A percentile compares a stretch with the other conserved stretches of the same genome.
These are phyloP conservation scores for Cladosporium sp. DNA, from an alignment of 2,329 filamentous ascomycete species.

Conservation along the genomic window DNA sequence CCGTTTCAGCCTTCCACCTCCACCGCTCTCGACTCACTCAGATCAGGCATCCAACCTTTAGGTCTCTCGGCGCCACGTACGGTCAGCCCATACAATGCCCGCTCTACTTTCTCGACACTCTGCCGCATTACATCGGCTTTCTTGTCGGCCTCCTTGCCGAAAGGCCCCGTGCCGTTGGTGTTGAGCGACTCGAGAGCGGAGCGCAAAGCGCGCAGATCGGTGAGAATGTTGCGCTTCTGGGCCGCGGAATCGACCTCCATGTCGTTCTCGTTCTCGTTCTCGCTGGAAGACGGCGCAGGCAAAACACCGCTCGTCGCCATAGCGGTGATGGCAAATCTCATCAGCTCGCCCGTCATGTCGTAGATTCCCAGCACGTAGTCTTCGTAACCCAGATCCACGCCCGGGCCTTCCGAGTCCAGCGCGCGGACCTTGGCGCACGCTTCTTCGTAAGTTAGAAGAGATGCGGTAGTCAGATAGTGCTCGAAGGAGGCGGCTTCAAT, in stretches of 20 bases:
- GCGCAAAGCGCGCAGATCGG: constrained; percentile 73
- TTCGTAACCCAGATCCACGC: constrained; percentile 63
- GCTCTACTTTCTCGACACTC: constrained; percentile 92
- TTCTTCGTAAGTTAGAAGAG: constrained; percentile 62
- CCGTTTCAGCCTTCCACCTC: constrained; percentile 32
- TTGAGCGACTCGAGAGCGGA: constrained; percentile 69
- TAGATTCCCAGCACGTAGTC: constrained; percentile 91
- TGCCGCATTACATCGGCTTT: constrained; percentile 83
- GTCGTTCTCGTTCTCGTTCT: constrained; percentile 19
- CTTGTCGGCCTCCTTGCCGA: constrained; percentile 60
- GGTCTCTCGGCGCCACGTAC: constrained; percentile 84
- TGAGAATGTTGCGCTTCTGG: constrained; percentile 57
- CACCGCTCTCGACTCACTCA: constrained; percentile 33
- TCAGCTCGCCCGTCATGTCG: constrained; percentile 91
- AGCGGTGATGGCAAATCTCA: constrained; percentile 88
- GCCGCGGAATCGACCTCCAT: constrained; percentile 31
- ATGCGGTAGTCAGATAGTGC: constrained; percentile 76
- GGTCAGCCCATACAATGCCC: constrained; percentile 76
- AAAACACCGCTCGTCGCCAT: constrained; percentile 66
- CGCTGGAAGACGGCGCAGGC: constrained; percentile 21
- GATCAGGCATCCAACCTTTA: constrained; percentile 84
- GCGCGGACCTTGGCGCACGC: constrained; percentile 38
- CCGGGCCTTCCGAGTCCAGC: constrained; percentile 35
- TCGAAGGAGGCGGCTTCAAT: constrained; percentile 86
- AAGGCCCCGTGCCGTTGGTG: constrained; percentile 45